A percentile compares a stretch with the other conserved stretches of the same genome.
These are phyloP conservation scores for Styphnolobium japonicum DNA, from an alignment of 306 rosid genomes.

Conservation along the genomic window DNA sequence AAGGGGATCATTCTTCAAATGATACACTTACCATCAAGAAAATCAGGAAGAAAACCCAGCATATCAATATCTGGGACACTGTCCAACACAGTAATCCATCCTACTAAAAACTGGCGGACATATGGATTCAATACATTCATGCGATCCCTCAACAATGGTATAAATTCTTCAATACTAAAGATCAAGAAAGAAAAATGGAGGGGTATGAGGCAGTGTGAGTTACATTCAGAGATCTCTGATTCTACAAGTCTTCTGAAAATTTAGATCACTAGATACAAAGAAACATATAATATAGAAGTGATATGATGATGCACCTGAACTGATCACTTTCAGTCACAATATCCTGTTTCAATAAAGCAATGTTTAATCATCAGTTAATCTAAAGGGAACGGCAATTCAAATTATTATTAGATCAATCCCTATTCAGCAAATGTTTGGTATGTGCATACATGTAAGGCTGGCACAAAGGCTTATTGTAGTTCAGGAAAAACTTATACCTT, in stretches of 20 bases:
- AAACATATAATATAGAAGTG: constrained; percentile 16
- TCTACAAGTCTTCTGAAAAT: constrained; percentile 18
- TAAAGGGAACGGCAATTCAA: constrained; percentile 11
- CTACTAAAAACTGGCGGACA: constrained; percentile 99
- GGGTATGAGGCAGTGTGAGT: constrained; percentile 14
- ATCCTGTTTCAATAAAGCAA: constrained; percentile 70
- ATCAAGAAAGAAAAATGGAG: constrained; percentile 23
- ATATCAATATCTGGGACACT: constrained; percentile 98
- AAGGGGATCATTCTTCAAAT: neutral
- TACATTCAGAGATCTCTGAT: constrained; percentile 22
- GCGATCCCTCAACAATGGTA: constrained; percentile 98
- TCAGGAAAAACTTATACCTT: constrained; percentile 52
- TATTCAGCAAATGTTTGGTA: neutral
- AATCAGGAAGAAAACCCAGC: constrained; percentile 97
- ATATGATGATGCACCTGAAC: constrained; percentile 73
- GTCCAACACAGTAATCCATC: constrained; percentile 98
- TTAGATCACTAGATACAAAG: constrained; percentile 21
- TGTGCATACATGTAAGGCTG: neutral
- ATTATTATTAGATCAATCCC: constrained; percentile 23
- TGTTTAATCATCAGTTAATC: constrained; percentile 32
- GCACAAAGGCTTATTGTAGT: neutral
- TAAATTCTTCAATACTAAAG: constrained; percentile 92
- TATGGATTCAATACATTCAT: constrained; percentile 96
- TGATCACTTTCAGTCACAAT: constrained; percentile 99
- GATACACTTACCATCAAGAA: constrained; percentile 69